phyloP scores from a whole-genome alignment of 805 yeast genomes.

The Saccharomycopsis malanga region DNA sequence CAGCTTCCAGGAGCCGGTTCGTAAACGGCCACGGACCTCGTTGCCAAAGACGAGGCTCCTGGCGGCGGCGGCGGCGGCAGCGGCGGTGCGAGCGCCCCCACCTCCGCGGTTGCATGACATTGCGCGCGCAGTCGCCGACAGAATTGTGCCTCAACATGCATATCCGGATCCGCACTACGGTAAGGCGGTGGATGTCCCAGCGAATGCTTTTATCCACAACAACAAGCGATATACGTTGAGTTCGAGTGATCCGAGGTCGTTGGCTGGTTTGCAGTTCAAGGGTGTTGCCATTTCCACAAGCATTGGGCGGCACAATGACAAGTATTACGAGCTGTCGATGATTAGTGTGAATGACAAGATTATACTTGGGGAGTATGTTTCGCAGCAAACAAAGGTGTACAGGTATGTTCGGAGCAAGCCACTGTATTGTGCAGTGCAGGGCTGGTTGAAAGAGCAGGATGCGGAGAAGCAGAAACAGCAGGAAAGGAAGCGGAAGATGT shows the following conservation, averaged over 20 bases:
- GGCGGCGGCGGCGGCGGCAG: conserved; percentile 21
- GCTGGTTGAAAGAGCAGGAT: background rate
- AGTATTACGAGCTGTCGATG: background rate
- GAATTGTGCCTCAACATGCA: conserved; percentile 44
- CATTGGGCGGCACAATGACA: background rate
- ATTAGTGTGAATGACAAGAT: background rate
- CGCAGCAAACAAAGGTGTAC: conserved; percentile 31
- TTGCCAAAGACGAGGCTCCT: background rate
- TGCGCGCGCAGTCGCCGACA: conserved; percentile 39
- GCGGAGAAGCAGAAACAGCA: background rate
- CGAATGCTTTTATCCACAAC: conserved; percentile 54
- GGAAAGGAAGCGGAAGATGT: conserved; percentile 20
- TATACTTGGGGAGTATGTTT: background rate
- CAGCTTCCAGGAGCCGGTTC: conserved; percentile 1
- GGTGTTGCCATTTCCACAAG: conserved; percentile 1
- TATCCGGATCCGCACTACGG: conserved; percentile 62
- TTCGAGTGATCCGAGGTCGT: conserved; percentile 29
- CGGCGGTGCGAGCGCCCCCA: no score
- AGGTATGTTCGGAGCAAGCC: conserved; percentile 47
- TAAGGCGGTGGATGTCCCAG: conserved; percentile 43
- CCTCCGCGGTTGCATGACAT: conserved; percentile 30
- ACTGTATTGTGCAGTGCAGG: conserved; percentile 30
- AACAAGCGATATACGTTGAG: conserved; percentile 51
- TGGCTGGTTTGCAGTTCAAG: background rate
- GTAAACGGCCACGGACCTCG: background rate